A percentile compares a stretch with the other conserved stretches of the same genome.
Conservation (phyloP, 2,329 filamentous ascomycete species). For the Monilinia polystroma region DNA sequence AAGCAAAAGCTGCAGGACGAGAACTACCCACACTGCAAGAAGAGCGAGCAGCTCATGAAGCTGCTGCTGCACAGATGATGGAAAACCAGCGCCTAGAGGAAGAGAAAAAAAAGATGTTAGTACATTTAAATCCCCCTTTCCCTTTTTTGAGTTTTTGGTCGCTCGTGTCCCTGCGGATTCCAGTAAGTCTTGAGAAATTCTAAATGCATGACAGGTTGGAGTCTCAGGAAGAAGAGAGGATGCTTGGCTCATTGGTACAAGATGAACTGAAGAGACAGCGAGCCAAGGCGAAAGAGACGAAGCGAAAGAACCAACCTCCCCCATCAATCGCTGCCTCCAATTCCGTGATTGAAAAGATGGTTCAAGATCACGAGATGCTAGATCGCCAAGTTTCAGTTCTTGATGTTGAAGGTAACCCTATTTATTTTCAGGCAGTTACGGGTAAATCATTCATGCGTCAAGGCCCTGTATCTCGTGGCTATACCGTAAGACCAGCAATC, state of each 20-base stretch:
- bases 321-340: constrained; percentile 32
- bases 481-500: constrained; percentile 69
- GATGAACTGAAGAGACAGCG: constrained; percentile 69
- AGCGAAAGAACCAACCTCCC: constrained; percentile 55
- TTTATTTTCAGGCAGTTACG: constrained; percentile 69
- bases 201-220: constrained; percentile 16
- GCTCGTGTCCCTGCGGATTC: not conserved
- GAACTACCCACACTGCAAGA: constrained; percentile 84
- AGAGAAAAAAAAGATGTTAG: constrained; percentile 44
- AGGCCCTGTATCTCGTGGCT: constrained; percentile 65
- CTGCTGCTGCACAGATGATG: constrained; percentile 61
- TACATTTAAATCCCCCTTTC: not conserved
- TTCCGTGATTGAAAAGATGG: constrained; percentile 31
- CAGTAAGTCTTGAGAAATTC: not conserved
- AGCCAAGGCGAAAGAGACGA: constrained; percentile 62
- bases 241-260: constrained; percentile 68
- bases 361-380: constrained; percentile 44
- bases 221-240: constrained; percentile 47
- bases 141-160: not conserved
- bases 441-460: constrained; percentile 65
- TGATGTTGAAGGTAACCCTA: constrained; percentile 60
- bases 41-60: constrained; percentile 81
- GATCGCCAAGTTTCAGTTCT: constrained; percentile 65
- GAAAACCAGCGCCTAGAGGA: constrained; percentile 49
- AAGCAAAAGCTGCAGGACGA: constrained; percentile 70